Percentiles rank a stretch among this genome's conserved stretches.
These are phyloP conservation scores for Suillus luteus DNA, from an alignment of 768 basidiomycete genomes.

Conservation along the genomic window DNA sequence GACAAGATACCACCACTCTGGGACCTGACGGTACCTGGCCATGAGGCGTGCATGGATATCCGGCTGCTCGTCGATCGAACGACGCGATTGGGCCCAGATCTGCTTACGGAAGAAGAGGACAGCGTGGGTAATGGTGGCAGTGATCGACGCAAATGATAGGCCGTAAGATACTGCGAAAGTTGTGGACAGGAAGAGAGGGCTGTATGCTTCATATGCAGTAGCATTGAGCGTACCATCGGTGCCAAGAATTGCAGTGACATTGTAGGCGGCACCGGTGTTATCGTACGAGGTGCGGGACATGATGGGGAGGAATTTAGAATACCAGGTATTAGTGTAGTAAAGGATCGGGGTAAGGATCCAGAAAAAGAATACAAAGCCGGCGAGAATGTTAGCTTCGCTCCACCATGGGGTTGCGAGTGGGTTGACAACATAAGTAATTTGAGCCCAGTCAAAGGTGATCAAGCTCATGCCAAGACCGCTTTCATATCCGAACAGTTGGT, in stretches of 20 bases:
- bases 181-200: constrained; percentile 46
- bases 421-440: constrained; percentile 62
- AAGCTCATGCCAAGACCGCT: constrained; percentile 40
- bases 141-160: constrained; percentile 46
- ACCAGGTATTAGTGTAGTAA: constrained; percentile 41
- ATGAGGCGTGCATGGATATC: constrained; percentile 66
- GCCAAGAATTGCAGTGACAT: constrained; percentile 42
- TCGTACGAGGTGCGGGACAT: constrained; percentile 44
- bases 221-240: constrained; percentile 33
- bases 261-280: constrained; percentile 42
- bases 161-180: constrained; percentile 58
- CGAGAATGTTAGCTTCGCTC: constrained; percentile 41
- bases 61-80: constrained; percentile 53
- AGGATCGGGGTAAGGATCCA: constrained; percentile 33
- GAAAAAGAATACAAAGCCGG: constrained; percentile 39
- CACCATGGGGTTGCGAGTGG: constrained; percentile 37
- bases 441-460: constrained; percentile 45
- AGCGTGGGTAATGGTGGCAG: constrained; percentile 41
- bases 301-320: constrained; percentile 41
- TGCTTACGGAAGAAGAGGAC: constrained; percentile 60
- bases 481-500: constrained; percentile 34
- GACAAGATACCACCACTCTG: constrained; percentile 59
- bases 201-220: constrained; percentile 38
- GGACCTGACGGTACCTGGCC: constrained; percentile 57
- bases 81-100: constrained; percentile 51